phyloP scores from a whole-genome alignment of 345 rosid genomes.

The Euphorbia peplus region DNA sequence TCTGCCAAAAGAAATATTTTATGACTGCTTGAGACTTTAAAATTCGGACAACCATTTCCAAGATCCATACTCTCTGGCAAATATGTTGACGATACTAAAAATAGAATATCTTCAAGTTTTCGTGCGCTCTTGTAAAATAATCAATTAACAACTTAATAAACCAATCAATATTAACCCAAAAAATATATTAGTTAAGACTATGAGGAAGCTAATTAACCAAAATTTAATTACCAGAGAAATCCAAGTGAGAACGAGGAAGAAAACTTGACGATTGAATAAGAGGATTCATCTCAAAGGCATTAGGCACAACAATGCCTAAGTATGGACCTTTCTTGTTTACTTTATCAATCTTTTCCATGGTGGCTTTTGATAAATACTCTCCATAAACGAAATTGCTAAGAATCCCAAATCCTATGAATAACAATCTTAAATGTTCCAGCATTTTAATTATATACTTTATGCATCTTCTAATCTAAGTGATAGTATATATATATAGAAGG shows the following conservation, averaged over 20 bases:
- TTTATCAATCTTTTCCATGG: constrained; percentile 26
- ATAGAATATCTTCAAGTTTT: no score
- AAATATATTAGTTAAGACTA: no score
- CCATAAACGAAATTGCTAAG: constrained; percentile 29
- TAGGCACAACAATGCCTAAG: constrained; percentile 69
- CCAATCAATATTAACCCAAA: no score
- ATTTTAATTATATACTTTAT: neutral
- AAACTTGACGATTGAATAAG: constrained; percentile 56
- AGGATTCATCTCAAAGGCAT: constrained; percentile 73
- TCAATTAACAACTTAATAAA: no score
- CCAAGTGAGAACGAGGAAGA: constrained; percentile 38
- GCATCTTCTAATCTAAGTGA: neutral
- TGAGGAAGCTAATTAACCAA: neutral
- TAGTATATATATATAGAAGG: neutral
- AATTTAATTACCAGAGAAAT: constrained; percentile 47
- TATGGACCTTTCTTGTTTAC: constrained; percentile 51
- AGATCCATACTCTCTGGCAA: no score
- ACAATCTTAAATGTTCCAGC: neutral
- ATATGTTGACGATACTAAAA: no score
- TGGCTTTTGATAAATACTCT: constrained; percentile 16
- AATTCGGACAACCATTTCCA: no score
- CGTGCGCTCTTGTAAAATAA: no score
- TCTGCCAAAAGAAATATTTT: no score
- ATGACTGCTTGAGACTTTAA: no score
- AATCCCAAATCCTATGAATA: constrained; percentile 1